Percentiles rank a stretch among this genome's conserved stretches.
phyloP scores from a whole-genome alignment of 345 rosid genomes.

The Melaleuca quinquenervia region DNA sequence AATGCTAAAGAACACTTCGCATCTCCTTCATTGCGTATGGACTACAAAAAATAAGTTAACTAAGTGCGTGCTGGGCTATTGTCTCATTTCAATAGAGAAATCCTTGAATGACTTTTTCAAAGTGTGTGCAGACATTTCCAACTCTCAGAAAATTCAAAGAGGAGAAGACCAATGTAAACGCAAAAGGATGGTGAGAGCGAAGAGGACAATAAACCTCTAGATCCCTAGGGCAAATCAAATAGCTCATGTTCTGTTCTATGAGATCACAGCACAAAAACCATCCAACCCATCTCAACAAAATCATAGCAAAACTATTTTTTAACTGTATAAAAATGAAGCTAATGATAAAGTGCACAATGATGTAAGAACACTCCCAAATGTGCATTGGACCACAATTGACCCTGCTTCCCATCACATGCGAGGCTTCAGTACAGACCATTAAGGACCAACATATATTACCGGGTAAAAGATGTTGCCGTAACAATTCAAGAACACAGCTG shows the following conservation, averaged over 20 bases:
- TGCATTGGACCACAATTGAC: background rate
- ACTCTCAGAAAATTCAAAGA: background rate
- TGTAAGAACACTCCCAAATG: background rate
- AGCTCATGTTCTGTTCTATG: background rate
- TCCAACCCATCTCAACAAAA: background rate
- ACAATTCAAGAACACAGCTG: background rate
- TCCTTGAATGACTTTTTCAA: background rate
- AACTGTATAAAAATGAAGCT: background rate
- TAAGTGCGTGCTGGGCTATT: background rate
- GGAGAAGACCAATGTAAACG: background rate
- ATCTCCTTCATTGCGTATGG: background rate
- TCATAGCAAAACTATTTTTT: background rate
- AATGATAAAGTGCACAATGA: background rate
- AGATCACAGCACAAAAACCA: background rate
- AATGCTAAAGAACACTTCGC: background rate
- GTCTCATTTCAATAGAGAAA: background rate
- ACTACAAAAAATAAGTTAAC: background rate
- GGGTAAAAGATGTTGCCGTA: background rate
- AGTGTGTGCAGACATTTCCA: background rate
- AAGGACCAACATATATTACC: background rate
- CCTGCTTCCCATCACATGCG: background rate
- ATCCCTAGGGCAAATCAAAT: background rate
- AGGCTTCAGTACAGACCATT: background rate
- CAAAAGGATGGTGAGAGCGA: background rate
- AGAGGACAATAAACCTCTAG: background rate